Evolutionary conservation across 75 land plant genomes (phyloP).

Genomic region (Picea sitchensis): DNA sequence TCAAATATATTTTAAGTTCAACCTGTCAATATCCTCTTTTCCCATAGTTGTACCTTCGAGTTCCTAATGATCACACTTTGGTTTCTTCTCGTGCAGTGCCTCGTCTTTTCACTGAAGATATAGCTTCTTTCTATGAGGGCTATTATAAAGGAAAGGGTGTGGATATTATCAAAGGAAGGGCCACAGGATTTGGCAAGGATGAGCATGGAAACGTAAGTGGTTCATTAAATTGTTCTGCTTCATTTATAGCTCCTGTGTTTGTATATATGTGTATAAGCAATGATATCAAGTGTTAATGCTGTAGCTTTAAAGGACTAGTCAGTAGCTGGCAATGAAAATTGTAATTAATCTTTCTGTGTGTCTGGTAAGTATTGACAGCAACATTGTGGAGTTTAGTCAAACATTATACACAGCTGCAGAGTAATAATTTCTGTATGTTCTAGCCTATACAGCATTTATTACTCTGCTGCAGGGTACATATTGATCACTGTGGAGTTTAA

Average conservation of each 20-base stretch:
- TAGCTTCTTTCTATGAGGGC: conserved; percentile 97
- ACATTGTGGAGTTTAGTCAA: neutral
- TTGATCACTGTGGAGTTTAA: too few species aligned
- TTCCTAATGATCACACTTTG: neutral
- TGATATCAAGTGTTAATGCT: too few species aligned
- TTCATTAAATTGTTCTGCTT: neutral
- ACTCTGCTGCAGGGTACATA: too few species aligned
- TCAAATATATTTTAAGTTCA: neutral
- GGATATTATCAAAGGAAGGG: conserved; percentile 83
- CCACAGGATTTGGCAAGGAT: conserved; percentile 73
- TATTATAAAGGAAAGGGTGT: conserved; percentile 82
- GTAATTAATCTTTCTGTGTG: neutral
- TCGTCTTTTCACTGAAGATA: conserved; percentile 81
- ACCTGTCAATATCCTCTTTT: neutral
- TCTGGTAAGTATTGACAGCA: neutral
- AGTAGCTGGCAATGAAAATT: neutral
- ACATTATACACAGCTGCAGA: neutral
- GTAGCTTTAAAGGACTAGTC: neutral
- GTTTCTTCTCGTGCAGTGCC: conserved; percentile 65
- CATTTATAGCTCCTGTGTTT: neutral
- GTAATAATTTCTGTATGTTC: too few species aligned
- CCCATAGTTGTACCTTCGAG: neutral
- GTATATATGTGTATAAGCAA: too few species aligned
- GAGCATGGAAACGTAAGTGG: conserved; percentile 67
- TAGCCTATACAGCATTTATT: too few species aligned